These are phyloP conservation scores for Yarrowia divulgata DNA, from an alignment of 805 yeast species.

Conservation along the genomic window DNA sequence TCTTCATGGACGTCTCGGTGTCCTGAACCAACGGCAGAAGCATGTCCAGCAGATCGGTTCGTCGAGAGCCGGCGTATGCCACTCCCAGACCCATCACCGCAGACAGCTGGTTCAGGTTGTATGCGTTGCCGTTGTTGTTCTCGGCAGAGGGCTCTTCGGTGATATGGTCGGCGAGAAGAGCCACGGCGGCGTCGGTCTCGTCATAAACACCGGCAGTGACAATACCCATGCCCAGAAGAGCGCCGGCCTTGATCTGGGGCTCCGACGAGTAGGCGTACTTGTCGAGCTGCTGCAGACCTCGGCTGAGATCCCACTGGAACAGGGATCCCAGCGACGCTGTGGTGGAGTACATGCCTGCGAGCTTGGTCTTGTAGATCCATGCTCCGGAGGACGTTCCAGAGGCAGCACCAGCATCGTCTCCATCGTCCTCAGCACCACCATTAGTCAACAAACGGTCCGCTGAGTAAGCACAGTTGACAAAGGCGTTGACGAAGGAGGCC, in stretches of 20 bases:
- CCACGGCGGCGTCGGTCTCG: conserved; percentile 91
- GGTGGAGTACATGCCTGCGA: conserved; percentile 87
- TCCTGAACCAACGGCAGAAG: conserved; percentile 85
- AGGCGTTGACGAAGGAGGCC: conserved; percentile 90
- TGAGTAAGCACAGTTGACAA: conserved; percentile 90
- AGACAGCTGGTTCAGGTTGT: conserved; percentile 60
- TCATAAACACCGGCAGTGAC: conserved; percentile 93
- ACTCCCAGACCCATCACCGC: conserved; percentile 92
- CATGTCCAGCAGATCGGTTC: conserved; percentile 79
- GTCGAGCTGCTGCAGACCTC: conserved; percentile 89
- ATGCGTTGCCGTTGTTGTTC: conserved; percentile 38
- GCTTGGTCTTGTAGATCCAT: conserved; percentile 93
- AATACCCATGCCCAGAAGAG: conserved; percentile 92
- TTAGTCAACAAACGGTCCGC: conserved; percentile 75
- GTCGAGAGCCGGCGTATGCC: conserved; percentile 93
- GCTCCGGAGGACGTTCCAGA: conserved; percentile 63
- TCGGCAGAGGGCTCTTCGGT: conserved; percentile 64
- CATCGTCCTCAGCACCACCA: conserved; percentile 60
- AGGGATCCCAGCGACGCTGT: conserved; percentile 92
- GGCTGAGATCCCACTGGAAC: conserved; percentile 88
- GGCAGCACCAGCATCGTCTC: neutral
- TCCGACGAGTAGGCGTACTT: conserved; percentile 86
- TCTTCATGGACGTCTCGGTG: conserved; percentile 73
- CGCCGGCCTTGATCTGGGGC: conserved; percentile 93
- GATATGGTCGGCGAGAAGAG: conserved; percentile 81